These are phyloP conservation scores for Trichoderma sp. DNA, from an alignment of 2,329 filamentous ascomycete genomes.

Conservation along the genomic window DNA sequence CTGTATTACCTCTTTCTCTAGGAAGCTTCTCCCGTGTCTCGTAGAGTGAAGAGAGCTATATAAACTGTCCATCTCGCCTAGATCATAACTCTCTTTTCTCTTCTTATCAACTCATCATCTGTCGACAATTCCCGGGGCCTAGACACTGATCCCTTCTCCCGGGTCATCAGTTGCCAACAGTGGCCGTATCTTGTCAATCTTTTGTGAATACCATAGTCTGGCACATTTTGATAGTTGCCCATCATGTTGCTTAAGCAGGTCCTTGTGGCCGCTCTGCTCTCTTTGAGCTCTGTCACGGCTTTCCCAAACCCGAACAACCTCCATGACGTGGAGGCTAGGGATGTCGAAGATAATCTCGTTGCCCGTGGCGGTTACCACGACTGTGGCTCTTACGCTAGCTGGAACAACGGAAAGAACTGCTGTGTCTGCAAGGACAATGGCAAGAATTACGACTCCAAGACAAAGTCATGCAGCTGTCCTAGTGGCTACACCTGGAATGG, in stretches of 20 bases:
- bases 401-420: constrained; percentile 9
- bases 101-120: neutral
- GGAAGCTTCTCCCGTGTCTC: neutral
- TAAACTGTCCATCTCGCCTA: constrained; percentile 3
- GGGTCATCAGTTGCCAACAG: neutral
- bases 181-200: neutral
- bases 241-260: constrained; percentile 19
- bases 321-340: constrained; percentile 16
- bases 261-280: constrained; percentile 12
- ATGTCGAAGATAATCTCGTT: constrained; percentile 7
- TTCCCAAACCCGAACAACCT: constrained; percentile 13
- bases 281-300: constrained; percentile 19
- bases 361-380: neutral
- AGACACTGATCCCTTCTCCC: neutral
- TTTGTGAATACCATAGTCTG: neutral
- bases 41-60: neutral
- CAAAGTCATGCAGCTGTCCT: constrained; percentile 18
- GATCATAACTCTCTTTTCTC: neutral
- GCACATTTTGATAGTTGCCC: neutral
- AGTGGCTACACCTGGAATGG: constrained; percentile 16
- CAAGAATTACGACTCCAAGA: constrained; percentile 16
- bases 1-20: neutral
- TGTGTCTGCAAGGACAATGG: constrained; percentile 22
- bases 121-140: neutral
- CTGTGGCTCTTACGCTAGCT: constrained; percentile 17